These are phyloP conservation scores for Starmerella geochares DNA, from an alignment of 805 yeast genomes.

Conservation along the genomic window DNA sequence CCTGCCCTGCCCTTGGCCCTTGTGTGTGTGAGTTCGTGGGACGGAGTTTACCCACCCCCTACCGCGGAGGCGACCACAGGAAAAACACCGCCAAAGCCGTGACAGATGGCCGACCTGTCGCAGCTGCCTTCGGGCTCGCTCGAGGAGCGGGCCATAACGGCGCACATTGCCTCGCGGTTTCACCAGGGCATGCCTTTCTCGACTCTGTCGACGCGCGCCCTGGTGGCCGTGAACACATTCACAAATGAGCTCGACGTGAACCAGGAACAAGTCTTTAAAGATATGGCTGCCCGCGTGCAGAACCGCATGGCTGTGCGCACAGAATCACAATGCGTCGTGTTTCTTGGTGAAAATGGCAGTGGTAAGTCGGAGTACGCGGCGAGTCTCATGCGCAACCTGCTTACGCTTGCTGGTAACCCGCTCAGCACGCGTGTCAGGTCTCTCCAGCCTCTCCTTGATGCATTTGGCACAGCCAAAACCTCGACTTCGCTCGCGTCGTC, in stretches of 20 bases:
- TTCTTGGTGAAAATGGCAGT: constrained; percentile 36
- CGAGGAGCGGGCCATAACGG: constrained; percentile 35
- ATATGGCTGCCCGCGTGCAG: constrained; percentile 33
- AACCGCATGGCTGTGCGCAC: constrained; percentile 32
- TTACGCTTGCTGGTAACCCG: constrained; percentile 33
- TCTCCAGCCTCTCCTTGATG: constrained; percentile 32
- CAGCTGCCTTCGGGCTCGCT: constrained; percentile 32
- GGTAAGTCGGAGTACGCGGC: constrained; percentile 35
- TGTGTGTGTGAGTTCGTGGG: background rate
- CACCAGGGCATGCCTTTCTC: constrained; percentile 37
- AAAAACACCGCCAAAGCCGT: background rate
- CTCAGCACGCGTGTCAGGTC: constrained; percentile 30
- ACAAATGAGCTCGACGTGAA: constrained; percentile 31
- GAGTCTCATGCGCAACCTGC: constrained; percentile 28
- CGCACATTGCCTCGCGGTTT: constrained; percentile 36
- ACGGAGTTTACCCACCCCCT: background rate
- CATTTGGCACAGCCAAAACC: constrained; percentile 36
- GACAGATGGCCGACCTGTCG: constrained; percentile 30
- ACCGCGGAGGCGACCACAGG: background rate
- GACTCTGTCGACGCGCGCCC: constrained; percentile 32
- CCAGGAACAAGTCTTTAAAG: constrained; percentile 32
- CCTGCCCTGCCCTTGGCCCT: background rate
- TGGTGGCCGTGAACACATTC: constrained; percentile 35
- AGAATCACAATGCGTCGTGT: constrained; percentile 34
- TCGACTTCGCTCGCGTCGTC: constrained; percentile 34